These are phyloP conservation scores for Solanum piurae DNA, from an alignment of 257 asterid genomes.

Conservation along the genomic window DNA sequence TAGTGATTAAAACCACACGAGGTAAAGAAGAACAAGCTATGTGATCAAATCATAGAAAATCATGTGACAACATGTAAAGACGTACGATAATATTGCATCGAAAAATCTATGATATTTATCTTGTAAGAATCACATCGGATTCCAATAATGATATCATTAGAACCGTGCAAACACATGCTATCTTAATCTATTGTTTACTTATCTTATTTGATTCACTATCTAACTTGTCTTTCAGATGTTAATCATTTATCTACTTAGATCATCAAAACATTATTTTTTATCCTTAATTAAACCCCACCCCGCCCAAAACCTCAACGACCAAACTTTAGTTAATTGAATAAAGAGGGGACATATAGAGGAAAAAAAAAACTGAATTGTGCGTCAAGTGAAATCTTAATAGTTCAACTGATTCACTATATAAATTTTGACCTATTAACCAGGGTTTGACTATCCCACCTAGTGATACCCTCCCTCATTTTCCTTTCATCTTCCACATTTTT, in stretches of 20 bases:
- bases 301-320: background rate
- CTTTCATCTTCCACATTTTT: too few relatives aligned
- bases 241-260: background rate
- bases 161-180: background rate
- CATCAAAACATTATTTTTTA: background rate
- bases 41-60: background rate
- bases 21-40: background rate
- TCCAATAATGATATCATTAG: background rate
- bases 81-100: too few relatives aligned
- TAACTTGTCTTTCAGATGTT: background rate
- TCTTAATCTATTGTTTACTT: background rate
- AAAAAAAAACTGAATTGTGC: background rate
- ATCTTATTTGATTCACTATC: background rate
- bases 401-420: accelerated
- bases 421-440: background rate
- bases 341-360: background rate
- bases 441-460: background rate
- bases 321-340: background rate
- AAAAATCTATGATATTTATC: too few relatives aligned
- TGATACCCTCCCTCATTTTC: background rate
- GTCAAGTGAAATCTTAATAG: background rate
- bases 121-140: too few relatives aligned
- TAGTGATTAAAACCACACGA: too few relatives aligned
- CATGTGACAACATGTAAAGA: background rate
- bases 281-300: too few relatives aligned